Evolutionary conservation across 805 yeast genomes (phyloP), one percentile per base, ranked within the genome.

Genomic region (Teunomyces atbi): DNA sequence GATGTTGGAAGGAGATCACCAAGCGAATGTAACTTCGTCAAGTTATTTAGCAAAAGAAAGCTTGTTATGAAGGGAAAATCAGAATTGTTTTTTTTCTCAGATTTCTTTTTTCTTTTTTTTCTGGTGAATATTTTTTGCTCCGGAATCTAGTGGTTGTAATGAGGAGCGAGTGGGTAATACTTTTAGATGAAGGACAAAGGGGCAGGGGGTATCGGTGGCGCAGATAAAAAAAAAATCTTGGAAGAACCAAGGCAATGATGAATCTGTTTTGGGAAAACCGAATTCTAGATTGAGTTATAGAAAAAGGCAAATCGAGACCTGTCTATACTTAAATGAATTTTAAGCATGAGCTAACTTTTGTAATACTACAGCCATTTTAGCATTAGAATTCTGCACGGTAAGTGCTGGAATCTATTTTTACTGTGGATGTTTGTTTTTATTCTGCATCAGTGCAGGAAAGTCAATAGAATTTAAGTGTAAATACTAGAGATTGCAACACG

Each of bases 1-100:
- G 28, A 21, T 19, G 26, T 20, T 20, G 23, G 39, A 36, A 36
- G 6, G 28, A 13, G 39, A 19, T 36, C 39, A 36, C 39, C 23
- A 15, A 36, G 39, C 39, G 39, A 36, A 36, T 36, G 39, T 36
- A 36, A 36, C 39, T 20, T 20, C 28, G 28, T 36, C 23, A 21
- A 36, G 39, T n/a, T 19, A 13, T 21, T 15, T 11, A 19, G 23
- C 11, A 12, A 20, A 36, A 19, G 21, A 36, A 21, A 36, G 23
- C 21, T 18, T n/a, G 27, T 20, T 36, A 20, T 19, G 15, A 11
- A 36, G 16, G 39, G 28, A 21, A 12, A 21, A n/a, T 36, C 27
- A 20, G 27, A 36, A 21, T 19, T 21, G 28, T 36, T 21, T 36
- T 21, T 36, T 35, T 26, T 38, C 20, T 30, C 18, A 30, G 30